Evolutionary conservation across 2,329 filamentous ascomycete genomes (phyloP), one percentile per base, ranked within the genome.

Genomic region (Incumbomyces delicatus): DNA sequence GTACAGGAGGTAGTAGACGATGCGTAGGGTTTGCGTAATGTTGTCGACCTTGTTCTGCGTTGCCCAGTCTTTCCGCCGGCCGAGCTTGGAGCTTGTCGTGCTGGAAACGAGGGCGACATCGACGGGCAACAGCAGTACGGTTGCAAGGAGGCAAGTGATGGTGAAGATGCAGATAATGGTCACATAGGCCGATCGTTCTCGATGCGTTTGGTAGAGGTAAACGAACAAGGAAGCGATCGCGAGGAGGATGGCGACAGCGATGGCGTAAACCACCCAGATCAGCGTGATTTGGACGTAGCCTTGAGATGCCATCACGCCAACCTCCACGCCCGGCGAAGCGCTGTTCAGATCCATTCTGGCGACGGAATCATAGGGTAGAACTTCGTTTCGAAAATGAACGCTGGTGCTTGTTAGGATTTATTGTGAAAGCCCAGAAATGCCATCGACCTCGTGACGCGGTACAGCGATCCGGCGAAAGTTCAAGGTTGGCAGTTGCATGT

Each of bases 61-160:
- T 10, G 92, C 92, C 92, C 92, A 98, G 57, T 90, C 82, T 66
- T 95, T 95, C 70, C 94, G 94, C 41, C 76, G 76, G 49, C 92
- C 92, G 30, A 83, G 72, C 41, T 80, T 77, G 5, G 82, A 77
- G 46, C 81, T 81, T 12, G 81, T 83, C 0, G 92, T 98, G 6
- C 88, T 87, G 1, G 90, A 95, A 40, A 95, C 84, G 57, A 98
- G 78, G 10, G 92, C 92, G 56, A 96, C 87, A 65, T 98, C 92
- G 64, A 96, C 90, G 18, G 92, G 92, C 22, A 95, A 79, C 17
- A 98, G 78, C 30, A 98, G 77, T 22, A 95, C 82, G 1, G 92
- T 98, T 12, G 92, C 92, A 46, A 98, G 80, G 27, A 98, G 77
- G 7, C 85, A 78, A 8, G 89, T 88, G 38, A 95, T 75, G 46